Base-by-base conservation (phyloP, 176 grass and related monocot species). In the Hordeum marinum region DNA sequence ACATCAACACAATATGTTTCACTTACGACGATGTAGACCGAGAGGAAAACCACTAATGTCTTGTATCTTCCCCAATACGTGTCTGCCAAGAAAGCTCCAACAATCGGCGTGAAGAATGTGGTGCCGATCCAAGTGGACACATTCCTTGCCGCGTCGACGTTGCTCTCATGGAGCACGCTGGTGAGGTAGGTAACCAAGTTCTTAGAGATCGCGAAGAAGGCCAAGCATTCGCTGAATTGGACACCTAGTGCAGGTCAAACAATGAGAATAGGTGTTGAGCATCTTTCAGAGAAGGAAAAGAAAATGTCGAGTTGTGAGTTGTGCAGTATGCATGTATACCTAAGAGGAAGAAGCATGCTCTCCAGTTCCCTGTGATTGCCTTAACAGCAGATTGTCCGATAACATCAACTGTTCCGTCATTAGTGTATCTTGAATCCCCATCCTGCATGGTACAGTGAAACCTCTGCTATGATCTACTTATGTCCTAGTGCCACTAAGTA, bases 31-130 rank as follows among this genome's bases (percentile, higher is more conserved):
- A 69, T 68, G 68, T 90, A 92, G 11, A 90, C 34, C 0, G 79
- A 84, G 6, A 91, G 65, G 11, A 85, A 90, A 46, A 85, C 21
- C 2, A 91, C 88, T 32, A 92, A 90, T 5, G 90, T 92, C 40
- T 83, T 79, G 50, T 92, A 87, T 12, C 80, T 83, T 34, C 93
- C 93, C 88, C 82, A 90, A 18, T 92, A 95, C 32, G 93, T 81
- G 83, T 95, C 93, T 57, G 93, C 93, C 75, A 95, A 81, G 61
- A 92, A 85, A 25, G 90, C 90, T 45, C 93, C 88, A 9, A 95
- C 29, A 24, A 95, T 78, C 0, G 93, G 79, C 10, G 88, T 90
- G 10, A 95, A 85, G 62, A 92, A 92, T 78, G 90, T 88, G 20
- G 82, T 92, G 32, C 90, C 93, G 52, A 87, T 31, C 93, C 93